Conservation (phyloP, 371 early-diverging fungal species). For the Lichtheimia hyalospora region DNA sequence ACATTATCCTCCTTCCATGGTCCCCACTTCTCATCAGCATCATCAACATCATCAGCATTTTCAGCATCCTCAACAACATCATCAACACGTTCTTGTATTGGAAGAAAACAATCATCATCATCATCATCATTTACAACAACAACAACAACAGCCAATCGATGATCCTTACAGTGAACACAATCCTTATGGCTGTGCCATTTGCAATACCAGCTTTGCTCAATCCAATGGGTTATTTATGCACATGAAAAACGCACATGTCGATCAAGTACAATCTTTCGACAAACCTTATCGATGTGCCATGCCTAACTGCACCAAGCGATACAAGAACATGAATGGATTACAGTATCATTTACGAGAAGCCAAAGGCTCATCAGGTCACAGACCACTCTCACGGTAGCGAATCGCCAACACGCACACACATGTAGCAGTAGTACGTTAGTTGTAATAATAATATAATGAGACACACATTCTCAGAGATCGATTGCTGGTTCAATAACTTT, state of each 20-base stretch:
- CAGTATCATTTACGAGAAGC: constrained; percentile 91
- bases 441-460: too few species aligned
- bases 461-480: too few species aligned
- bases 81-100: too few species aligned
- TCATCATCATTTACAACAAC: neutral
- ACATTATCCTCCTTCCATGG: neutral
- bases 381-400: neutral
- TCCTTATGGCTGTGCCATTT: constrained; percentile 75
- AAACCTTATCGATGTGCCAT: constrained; percentile 86
- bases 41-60: too few species aligned
- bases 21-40: neutral
- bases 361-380: constrained; percentile 61
- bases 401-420: too few species aligned
- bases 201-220: constrained; percentile 59
- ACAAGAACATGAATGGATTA: constrained; percentile 97
- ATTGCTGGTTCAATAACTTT: too few species aligned
- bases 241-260: constrained; percentile 63
- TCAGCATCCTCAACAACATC: neutral
- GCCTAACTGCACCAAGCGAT: constrained; percentile 82
- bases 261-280: constrained; percentile 25
- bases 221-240: constrained; percentile 66
- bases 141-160: neutral
- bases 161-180: constrained; percentile 20
- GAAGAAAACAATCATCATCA: neutral
- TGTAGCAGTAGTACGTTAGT: too few species aligned